These are phyloP conservation scores for Gentiana dahurica DNA, from an alignment of 257 asterid species.

Conservation along the genomic window DNA sequence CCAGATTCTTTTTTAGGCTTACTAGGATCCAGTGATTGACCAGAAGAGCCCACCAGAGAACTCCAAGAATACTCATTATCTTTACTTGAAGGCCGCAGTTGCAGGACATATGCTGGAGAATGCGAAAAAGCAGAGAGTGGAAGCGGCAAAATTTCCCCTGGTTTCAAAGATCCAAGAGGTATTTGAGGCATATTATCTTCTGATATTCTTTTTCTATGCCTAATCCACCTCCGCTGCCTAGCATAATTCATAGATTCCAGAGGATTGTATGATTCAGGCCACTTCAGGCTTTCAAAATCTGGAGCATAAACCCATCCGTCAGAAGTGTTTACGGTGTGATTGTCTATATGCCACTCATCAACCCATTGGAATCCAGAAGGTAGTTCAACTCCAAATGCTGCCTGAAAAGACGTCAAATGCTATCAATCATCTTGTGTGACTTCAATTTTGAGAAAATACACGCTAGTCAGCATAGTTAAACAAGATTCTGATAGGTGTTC, in stretches of 20 bases:
- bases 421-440: neutral
- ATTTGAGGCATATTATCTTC: constrained; percentile 32
- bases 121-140: constrained; percentile 68
- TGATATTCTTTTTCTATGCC: constrained; percentile 42
- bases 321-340: constrained; percentile 42
- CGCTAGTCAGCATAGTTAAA: too few species aligned
- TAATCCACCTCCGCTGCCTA: constrained; percentile 85
- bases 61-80: constrained; percentile 67
- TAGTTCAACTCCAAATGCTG: constrained; percentile 40
- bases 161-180: constrained; percentile 57
- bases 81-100: constrained; percentile 48
- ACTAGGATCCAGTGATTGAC: constrained; percentile 37
- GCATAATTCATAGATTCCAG: constrained; percentile 46
- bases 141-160: constrained; percentile 64
- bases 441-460: neutral
- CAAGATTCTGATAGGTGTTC: too few species aligned
- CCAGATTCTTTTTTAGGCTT: constrained; percentile 35
- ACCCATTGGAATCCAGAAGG: constrained; percentile 86
- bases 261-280: constrained; percentile 72
- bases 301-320: constrained; percentile 99
- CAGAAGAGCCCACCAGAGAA: constrained; percentile 41
- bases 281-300: constrained; percentile 50
- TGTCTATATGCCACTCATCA: constrained; percentile 84
- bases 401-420: constrained; percentile 32
- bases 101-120: constrained; percentile 49